Conservation (phyloP, 805 yeast species). For the Metschnikowia continentalis region DNA sequence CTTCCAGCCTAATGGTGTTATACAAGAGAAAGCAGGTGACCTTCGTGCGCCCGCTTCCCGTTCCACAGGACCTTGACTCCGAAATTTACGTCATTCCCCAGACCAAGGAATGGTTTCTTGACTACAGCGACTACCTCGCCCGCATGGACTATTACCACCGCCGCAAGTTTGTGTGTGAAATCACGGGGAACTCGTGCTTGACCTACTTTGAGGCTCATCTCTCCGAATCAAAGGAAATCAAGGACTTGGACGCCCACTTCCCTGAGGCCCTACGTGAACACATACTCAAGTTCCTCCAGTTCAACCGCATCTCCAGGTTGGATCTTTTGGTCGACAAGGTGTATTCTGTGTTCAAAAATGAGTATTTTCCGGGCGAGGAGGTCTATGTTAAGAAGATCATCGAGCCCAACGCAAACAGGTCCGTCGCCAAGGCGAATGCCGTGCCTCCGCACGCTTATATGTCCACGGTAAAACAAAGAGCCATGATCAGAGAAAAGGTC, state of each 20-base stretch:
- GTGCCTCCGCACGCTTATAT: conserved; percentile 10
- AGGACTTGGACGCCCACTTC: conserved; percentile 70
- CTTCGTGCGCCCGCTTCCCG: conserved; percentile 50
- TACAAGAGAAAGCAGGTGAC: conserved; percentile 71
- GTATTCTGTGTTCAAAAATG: conserved; percentile 68
- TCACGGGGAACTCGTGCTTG: conserved; percentile 88
- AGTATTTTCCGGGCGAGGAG: conserved; percentile 87
- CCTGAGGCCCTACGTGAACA: conserved; percentile 94
- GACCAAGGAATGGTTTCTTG: conserved; percentile 84
- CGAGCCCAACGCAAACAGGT: conserved; percentile 1
- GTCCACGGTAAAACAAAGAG: conserved; percentile 38
- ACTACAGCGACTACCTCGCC: conserved; percentile 70
- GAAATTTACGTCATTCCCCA: conserved; percentile 79
- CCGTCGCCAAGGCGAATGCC: conserved; percentile 1
- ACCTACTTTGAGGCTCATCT: conserved; percentile 86
- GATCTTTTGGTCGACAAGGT: conserved; percentile 88
- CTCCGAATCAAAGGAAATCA: conserved; percentile 56
- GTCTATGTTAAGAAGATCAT: conserved; percentile 50
- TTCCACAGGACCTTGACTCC: conserved; percentile 53
- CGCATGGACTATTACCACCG: conserved; percentile 69
- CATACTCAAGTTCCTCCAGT: conserved; percentile 78
- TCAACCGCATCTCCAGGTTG: conserved; percentile 73
- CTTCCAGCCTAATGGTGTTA: conserved; percentile 53
- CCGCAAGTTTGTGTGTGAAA: conserved; percentile 88
- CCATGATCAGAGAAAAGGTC: conserved; percentile 80